Evolutionary conservation across 2,329 filamentous ascomycete genomes (phyloP).

Genomic region (Trichophaea hybrida): DNA sequence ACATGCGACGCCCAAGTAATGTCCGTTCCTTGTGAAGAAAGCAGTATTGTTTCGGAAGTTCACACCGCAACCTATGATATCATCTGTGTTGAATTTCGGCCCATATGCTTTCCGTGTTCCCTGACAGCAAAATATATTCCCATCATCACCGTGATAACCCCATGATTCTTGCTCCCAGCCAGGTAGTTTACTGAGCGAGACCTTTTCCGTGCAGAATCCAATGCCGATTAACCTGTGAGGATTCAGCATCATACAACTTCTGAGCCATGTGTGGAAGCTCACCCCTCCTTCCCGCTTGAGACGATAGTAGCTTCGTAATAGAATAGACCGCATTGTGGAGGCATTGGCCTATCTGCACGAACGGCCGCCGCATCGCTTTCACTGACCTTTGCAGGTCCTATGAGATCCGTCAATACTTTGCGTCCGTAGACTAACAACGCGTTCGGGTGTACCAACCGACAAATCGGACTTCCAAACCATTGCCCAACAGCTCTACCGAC

Average conservation of each 20-base stretch:
- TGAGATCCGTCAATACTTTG: not conserved
- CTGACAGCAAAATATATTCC: slow-evolving; percentile 44
- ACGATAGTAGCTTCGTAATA: slow-evolving; percentile 69
- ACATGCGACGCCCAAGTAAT: slow-evolving; percentile 49
- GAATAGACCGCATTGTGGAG: slow-evolving; percentile 78
- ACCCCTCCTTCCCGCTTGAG: slow-evolving; percentile 54
- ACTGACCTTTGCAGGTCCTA: slow-evolving; percentile 32
- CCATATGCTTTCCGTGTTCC: slow-evolving; percentile 45
- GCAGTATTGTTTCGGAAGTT: slow-evolving; percentile 50
- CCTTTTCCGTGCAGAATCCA: slow-evolving; percentile 44
- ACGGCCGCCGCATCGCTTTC: slow-evolving; percentile 69
- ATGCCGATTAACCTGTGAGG: slow-evolving; percentile 44
- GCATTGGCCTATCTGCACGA: slow-evolving; percentile 73
- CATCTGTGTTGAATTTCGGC: slow-evolving; percentile 41
- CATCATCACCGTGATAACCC: slow-evolving; percentile 57
- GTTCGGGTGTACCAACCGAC: slow-evolving; percentile 24
- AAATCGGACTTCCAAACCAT: slow-evolving; percentile 59
- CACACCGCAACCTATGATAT: slow-evolving; percentile 50
- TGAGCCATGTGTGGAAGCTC: slow-evolving; percentile 23
- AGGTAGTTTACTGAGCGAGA: slow-evolving; percentile 42
- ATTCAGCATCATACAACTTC: slow-evolving; percentile 8
- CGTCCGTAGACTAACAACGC: not conserved
- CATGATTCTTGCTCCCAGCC: slow-evolving; percentile 56
- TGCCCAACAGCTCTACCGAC: slow-evolving; percentile 57
- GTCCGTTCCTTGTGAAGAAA: slow-evolving; percentile 57